Conservation (phyloP, 148 eudicot species). For the Silene uniflora region DNA sequence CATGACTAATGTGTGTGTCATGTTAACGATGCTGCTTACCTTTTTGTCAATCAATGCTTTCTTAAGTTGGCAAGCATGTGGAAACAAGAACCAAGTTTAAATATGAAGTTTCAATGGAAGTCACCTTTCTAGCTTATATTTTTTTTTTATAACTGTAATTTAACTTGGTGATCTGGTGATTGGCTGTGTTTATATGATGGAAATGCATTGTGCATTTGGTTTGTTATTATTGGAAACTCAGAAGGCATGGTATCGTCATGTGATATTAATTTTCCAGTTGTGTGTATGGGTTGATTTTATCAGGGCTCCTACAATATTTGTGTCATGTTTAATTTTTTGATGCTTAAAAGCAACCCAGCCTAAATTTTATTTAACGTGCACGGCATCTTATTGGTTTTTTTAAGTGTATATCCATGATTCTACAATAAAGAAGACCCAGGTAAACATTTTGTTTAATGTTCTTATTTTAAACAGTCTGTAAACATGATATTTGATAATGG, state of each 20-base stretch:
- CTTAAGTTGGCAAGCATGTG: not conserved
- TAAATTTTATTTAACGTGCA: too few relatives aligned
- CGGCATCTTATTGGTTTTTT: too few relatives aligned
- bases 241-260: not conserved
- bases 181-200: not conserved
- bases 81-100: not conserved
- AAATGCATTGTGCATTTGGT: not conserved
- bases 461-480: too few relatives aligned
- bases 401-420: too few relatives aligned
- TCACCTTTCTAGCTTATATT: not conserved
- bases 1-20: not conserved
- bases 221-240: not conserved
- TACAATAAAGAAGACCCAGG: too few relatives aligned
- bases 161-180: not conserved
- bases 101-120: not conserved
- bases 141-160: too few relatives aligned
- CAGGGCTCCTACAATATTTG: too few relatives aligned
- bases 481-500: too few relatives aligned
- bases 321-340: too few relatives aligned
- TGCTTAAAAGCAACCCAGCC: too few relatives aligned
- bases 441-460: too few relatives aligned
- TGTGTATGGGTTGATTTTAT: not conserved
- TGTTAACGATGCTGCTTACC: not conserved
- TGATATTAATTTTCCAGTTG: not conserved
- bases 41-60: not conserved